Percentiles rank a stretch among this genome's conserved stretches.
Conservation (phyloP, 495 filamentous ascomycete genomes). For the Baudoinia panamericana region DNA sequence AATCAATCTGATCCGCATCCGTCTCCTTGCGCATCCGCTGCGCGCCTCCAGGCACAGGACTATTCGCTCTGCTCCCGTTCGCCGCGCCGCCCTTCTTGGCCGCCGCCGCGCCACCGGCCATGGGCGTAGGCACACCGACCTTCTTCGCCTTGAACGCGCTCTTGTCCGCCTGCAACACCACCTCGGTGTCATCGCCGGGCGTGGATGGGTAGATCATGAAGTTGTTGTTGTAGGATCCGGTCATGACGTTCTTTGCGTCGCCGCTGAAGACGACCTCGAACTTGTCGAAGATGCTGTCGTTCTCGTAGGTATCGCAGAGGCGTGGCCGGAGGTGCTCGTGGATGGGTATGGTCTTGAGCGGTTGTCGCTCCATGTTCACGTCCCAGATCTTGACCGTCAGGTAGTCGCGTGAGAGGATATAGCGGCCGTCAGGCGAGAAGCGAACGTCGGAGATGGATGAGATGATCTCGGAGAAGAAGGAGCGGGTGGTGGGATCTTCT, state of each 20-base stretch:
- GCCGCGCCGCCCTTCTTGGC: constrained; percentile 54
- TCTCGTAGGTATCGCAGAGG: constrained; percentile 96
- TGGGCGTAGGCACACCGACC: constrained; percentile 92
- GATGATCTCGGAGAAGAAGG: constrained; percentile 99
- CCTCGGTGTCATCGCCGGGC: constrained; percentile 87
- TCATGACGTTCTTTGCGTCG: constrained; percentile 98
- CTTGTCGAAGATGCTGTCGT: constrained; percentile 99
- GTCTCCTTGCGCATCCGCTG: constrained; percentile 98
- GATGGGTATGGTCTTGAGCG: constrained; percentile 96
- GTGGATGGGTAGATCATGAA: constrained; percentile 99
- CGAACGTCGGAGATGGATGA: constrained; percentile 98
- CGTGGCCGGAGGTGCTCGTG: constrained; percentile 92
- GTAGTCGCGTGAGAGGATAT: constrained; percentile 96
- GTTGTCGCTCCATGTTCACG: constrained; percentile 94
- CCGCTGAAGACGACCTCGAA: constrained; percentile 99
- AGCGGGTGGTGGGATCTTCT: constrained; percentile 95
- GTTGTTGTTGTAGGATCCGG: constrained; percentile 99
- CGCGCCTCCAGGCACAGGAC: constrained; percentile 68
- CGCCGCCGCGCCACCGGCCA: constrained; percentile 62
- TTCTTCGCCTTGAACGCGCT: constrained; percentile 99
- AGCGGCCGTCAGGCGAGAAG: constrained; percentile 89
- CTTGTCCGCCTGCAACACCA: constrained; percentile 95
- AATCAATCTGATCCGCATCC: constrained; percentile 98
- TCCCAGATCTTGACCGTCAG: constrained; percentile 99
- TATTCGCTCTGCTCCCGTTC: constrained; percentile 65